A percentile compares a stretch with the other conserved stretches of the same genome.
phyloP scores from a whole-genome alignment of 495 filamentous ascomycete genomes.

The Neohortaea acidophila region DNA sequence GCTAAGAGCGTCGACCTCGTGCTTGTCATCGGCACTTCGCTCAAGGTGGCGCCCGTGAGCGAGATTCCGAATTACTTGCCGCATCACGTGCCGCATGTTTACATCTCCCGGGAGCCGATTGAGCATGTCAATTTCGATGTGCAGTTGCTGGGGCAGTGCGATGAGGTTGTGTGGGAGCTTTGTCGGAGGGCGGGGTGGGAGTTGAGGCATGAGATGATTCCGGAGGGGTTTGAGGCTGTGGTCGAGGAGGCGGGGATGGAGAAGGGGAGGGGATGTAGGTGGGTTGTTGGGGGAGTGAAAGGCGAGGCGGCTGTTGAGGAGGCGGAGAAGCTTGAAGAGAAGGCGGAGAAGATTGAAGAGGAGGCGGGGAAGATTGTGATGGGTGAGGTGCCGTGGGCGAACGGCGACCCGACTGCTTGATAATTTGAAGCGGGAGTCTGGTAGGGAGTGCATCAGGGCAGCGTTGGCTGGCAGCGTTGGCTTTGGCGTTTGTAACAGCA shows the following conservation, averaged over 20 bases:
- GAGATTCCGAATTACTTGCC: slow-evolving; percentile 77
- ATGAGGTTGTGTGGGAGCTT: slow-evolving; percentile 78
- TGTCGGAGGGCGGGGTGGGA: slow-evolving; percentile 71
- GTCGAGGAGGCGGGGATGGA: slow-evolving; percentile 5
- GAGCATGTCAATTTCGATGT: slow-evolving; percentile 88
- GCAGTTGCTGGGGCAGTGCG: slow-evolving; percentile 84
- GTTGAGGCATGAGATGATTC: slow-evolving; percentile 16
- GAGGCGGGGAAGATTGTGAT: no score
- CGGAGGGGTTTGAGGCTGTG: slow-evolving; percentile 2
- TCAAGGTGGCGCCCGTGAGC: slow-evolving; percentile 88
- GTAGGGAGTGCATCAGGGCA: no score
- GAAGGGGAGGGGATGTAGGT: slow-evolving; percentile 4
- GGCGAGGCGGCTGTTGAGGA: no score
- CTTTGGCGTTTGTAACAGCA: no score
- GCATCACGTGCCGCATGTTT: slow-evolving; percentile 73
- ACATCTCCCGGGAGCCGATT: slow-evolving; percentile 78
- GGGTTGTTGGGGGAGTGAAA: no score
- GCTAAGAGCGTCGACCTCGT: slow-evolving; percentile 72
- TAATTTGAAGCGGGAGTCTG: no score
- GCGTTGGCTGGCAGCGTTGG: no score
- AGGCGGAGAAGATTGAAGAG: no score
- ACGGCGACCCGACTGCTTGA: no score
- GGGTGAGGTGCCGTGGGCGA: no score
- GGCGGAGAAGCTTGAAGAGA: no score
- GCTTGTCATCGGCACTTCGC: slow-evolving; percentile 88